Base-by-base conservation (phyloP, 495 filamentous ascomycete species). In the Beverwykella pulmonaria region DNA sequence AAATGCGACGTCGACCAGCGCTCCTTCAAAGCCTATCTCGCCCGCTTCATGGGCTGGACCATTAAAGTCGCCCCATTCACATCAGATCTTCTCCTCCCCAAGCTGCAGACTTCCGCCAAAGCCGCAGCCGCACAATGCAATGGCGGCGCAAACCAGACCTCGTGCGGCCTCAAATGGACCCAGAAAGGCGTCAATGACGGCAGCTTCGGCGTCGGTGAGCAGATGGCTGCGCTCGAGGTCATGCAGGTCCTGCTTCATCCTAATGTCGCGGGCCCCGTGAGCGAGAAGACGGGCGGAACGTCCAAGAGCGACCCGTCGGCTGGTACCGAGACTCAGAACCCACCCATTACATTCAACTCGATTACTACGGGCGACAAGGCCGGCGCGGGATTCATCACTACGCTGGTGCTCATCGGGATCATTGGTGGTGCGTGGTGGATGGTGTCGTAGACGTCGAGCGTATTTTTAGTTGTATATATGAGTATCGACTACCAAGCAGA, bases 1-100 rank as follows among this genome's bases (percentile, higher is more conserved):
- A 85, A 82, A 54, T 95, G 91, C 76, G 82, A 90, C 74, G 80
- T 80, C 50, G 91, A 93, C 71, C 85, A 90, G 74, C 81, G 81
- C 57, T 84, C 82, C 47, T 92, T 92, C 82, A 93, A 93, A 76
- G 89, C 88, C 9, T 88, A 90, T 69, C 78, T 92, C 19, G 77
- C 86, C 39, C 86, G 86, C 8, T 92, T 87, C 88, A 79, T 93
- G 73, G 84, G 86, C 1, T 83, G 82, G 36, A 82, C 84, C 36
- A 79, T 85, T 10, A 86, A 86, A 61, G 80, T 92, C 64, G 90
- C 87, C 5, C 89, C 90, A 3, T 85, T 80, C 61, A 88, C 84
- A 10, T 75, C 73, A 48, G 78, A 83, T 32, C 65, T 73, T 9
- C 84, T 93, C 50, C 75, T 82, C 71, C 82, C 86, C 0, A 80